Evolutionary conservation across 352 stramenopile species (phyloP).

Genomic region (Globisporangium parvum): DNA sequence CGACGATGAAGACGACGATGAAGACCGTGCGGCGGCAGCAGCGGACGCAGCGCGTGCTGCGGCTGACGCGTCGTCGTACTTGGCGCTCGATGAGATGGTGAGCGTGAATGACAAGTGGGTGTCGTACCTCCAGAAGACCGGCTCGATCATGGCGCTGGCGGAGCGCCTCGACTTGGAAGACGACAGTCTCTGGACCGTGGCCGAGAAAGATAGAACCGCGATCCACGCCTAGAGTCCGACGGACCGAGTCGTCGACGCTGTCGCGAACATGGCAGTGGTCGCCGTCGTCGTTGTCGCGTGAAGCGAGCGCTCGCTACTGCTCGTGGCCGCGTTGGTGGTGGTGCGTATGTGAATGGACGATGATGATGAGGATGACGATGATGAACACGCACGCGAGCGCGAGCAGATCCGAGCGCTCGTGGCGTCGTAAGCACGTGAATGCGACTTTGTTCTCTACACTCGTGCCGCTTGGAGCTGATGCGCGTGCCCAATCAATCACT

Average conservation of each 20-base stretch:
- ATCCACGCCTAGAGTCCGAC: slow-evolving; percentile 53
- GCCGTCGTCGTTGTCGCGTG: too few relatives aligned
- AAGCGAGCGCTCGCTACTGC: too few relatives aligned
- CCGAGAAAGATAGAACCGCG: slow-evolving; percentile 78
- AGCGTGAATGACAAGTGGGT: slow-evolving; percentile 79
- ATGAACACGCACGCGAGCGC: not conserved
- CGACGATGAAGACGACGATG: slow-evolving; percentile 16
- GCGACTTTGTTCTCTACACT: too few relatives aligned
- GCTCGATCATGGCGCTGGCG: slow-evolving; percentile 80
- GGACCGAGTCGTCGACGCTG: too few relatives aligned
- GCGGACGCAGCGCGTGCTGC: too few relatives aligned
- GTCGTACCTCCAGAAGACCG: slow-evolving; percentile 81
- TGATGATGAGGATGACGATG: not conserved
- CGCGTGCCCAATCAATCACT: too few relatives aligned
- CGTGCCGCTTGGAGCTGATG: too few relatives aligned
- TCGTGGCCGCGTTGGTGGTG: too few relatives aligned
- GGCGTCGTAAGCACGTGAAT: not conserved
- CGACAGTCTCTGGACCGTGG: slow-evolving; percentile 79
- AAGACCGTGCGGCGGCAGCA: not conserved
- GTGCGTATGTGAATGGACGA: slow-evolving; percentile 1
- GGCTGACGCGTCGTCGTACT: slow-evolving; percentile 11
- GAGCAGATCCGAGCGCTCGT: not conserved
- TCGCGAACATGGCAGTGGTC: too few relatives aligned
- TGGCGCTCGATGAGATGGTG: slow-evolving; percentile 81
- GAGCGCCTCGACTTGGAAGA: slow-evolving; percentile 79